Evolutionary conservation across 2,329 filamentous ascomycete species (phyloP).

Genomic region (Huntiella decipiens): DNA sequence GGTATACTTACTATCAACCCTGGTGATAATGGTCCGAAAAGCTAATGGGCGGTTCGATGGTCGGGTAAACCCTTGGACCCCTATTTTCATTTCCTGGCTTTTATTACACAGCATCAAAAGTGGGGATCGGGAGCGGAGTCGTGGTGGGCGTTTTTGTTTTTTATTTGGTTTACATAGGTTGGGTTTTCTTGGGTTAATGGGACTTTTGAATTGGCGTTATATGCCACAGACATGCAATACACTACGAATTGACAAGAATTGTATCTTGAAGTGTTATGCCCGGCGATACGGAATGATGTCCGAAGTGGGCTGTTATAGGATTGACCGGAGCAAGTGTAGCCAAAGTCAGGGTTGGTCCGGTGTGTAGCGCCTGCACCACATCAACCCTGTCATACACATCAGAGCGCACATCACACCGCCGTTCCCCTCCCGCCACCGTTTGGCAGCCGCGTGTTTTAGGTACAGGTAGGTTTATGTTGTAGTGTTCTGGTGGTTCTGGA

Average conservation of each 20-base stretch:
- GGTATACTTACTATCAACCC: background rate
- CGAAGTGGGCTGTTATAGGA: too few species aligned
- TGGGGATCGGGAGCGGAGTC: background rate
- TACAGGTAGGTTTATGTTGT: too few species aligned
- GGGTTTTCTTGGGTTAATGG: background rate
- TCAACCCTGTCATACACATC: conserved; percentile 2
- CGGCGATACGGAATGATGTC: too few species aligned
- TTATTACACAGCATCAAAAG: background rate
- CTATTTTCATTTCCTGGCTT: background rate
- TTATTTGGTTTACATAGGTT: background rate
- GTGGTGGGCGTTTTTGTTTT: background rate
- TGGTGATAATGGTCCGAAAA: background rate
- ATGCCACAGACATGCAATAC: too few species aligned
- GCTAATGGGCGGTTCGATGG: background rate
- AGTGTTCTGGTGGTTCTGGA: background rate
- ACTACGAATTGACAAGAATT: too few species aligned
- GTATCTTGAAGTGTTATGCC: too few species aligned
- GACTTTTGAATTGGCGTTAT: too few species aligned
- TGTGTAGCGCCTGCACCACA: background rate
- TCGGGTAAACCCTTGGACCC: conserved; percentile 3
- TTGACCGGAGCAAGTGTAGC: too few species aligned
- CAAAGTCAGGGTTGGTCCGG: background rate
- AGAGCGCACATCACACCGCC: conserved; percentile 6
- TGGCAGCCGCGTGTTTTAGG: too few species aligned
- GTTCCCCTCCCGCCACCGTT: background rate